Conservation (phyloP, 768 basidiomycete genomes). For the Rhodotorula sphaerocarpa region DNA sequence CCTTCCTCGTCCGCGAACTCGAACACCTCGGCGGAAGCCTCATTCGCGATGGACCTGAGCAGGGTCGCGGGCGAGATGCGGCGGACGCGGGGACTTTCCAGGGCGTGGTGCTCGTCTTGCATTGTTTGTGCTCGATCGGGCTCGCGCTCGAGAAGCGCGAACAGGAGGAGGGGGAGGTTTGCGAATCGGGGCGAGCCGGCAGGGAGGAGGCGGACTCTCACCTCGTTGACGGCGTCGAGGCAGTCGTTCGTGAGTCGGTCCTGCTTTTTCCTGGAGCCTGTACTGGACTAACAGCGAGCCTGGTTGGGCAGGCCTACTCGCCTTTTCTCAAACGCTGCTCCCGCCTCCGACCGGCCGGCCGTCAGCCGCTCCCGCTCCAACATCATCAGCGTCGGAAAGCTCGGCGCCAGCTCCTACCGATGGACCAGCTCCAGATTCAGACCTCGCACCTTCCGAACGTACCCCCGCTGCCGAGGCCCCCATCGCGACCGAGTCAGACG, state of each 20-base stretch:
- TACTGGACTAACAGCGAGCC: background rate
- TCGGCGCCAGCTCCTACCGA: background rate
- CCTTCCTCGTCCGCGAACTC: conserved; percentile 11
- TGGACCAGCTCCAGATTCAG: background rate
- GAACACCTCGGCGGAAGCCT: background rate
- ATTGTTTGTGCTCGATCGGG: conserved; percentile 17
- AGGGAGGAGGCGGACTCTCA: no score
- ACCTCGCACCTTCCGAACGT: background rate
- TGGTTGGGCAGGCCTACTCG: background rate
- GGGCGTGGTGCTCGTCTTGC: conserved; percentile 21
- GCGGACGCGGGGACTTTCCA: conserved; percentile 20
- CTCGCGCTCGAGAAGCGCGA: conserved; percentile 19
- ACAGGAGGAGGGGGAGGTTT: background rate
- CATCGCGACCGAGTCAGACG: background rate
- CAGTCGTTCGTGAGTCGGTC: conserved; percentile 3
- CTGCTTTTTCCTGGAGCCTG: background rate
- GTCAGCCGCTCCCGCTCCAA: background rate
- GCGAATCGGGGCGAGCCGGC: no score
- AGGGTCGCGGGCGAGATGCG: background rate
- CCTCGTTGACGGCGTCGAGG: background rate
- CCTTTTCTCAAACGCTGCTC: conserved; percentile 12
- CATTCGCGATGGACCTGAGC: background rate
- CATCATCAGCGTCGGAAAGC: background rate
- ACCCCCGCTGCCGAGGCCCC: no score
- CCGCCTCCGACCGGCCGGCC: background rate